Conservation (phyloP, 208 protist genomes). For the Trypanosoma cruzi region DNA sequence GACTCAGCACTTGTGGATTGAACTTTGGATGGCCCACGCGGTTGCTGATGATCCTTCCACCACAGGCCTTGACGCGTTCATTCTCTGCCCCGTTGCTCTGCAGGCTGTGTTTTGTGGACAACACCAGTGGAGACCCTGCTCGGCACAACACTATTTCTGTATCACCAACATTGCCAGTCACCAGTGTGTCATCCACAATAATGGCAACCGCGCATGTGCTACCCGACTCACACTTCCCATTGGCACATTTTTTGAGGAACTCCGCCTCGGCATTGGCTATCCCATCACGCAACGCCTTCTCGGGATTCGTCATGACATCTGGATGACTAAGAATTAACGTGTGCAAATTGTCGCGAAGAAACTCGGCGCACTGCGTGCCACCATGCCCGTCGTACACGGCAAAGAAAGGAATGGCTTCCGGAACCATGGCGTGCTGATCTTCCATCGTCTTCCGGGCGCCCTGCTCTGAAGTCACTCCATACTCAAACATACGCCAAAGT, state of each 20-base stretch:
- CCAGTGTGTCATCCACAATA: conserved; percentile 80
- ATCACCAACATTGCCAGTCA: conserved; percentile 91
- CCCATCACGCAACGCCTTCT: conserved; percentile 72
- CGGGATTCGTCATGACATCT: conserved; percentile 62
- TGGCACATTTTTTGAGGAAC: conserved; percentile 66
- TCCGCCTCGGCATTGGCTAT: conserved; percentile 84
- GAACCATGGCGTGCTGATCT: conserved; percentile 87
- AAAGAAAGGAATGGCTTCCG: conserved; percentile 84
- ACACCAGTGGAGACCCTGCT: conserved; percentile 63
- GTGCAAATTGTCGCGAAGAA: conserved; percentile 82
- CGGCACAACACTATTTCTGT: conserved; percentile 84
- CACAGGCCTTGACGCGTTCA: conserved; percentile 85
- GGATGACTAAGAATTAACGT: conserved; percentile 64
- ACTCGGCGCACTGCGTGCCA: conserved; percentile 84
- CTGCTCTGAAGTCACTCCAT: conserved; percentile 81
- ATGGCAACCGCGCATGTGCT: conserved; percentile 86
- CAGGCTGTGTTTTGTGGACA: conserved; percentile 87
- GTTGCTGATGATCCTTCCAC: conserved; percentile 91
- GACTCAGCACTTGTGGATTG: conserved; percentile 85
- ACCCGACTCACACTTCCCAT: conserved; percentile 83
- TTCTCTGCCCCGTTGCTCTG: conserved; percentile 70
- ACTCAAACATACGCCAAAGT: conserved; percentile 70
- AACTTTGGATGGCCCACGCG: conserved; percentile 94
- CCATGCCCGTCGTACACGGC: conserved; percentile 91
- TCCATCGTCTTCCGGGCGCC: conserved; percentile 88